Evolutionary conservation across 495 filamentous ascomycete species (phyloP), one percentile per base, ranked within the genome.

Genomic region (Neurospora sp.): DNA sequence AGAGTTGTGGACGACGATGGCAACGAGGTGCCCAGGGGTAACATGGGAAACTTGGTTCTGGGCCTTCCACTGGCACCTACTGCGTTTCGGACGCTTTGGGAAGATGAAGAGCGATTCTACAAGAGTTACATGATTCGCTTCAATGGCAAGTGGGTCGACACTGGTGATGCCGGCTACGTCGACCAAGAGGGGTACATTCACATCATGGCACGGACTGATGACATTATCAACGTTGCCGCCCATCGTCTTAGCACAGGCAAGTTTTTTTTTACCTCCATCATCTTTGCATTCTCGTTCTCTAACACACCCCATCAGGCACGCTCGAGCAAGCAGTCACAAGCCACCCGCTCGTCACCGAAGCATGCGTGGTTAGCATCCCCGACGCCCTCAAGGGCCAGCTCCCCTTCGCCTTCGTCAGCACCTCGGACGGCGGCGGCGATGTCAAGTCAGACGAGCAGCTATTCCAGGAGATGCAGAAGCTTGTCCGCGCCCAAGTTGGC

Each of bases 151-250:
- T 96, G 92, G 91, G 81, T 97, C 46, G 94, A 97, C 76, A 97
- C 94, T 1, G 94, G 94, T 1, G 94, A 98, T 79, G 92, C 93
- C 3, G 94, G 94, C 1, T 88, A 94, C 81, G 87, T 97, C 72
- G 94, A 97, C 80, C 77, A 86, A 14, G 89, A 94, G 14, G 92
- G 92, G 2, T 96, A 96, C 79, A 87, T 97, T 68, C 91, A 93
- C 78, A 88, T 97, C 77, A 94, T 97, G 92, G 88, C 91, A 2
- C 86, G 94, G 71, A 88, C 89, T 75, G 94, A 98, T 84, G 94
- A 98, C 80, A 91, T 98, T 73, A 96, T 98, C 79, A 98, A 98
- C 77, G 94, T 97, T 1, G 94, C 94, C 38, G 94, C 94, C 3
- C 94, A 98, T 82, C 88, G 94, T 5, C 94, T 98, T 74, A 93